Base-by-base conservation (phyloP, 2,329 filamentous ascomycete species). In the Apiospora sp. region DNA sequence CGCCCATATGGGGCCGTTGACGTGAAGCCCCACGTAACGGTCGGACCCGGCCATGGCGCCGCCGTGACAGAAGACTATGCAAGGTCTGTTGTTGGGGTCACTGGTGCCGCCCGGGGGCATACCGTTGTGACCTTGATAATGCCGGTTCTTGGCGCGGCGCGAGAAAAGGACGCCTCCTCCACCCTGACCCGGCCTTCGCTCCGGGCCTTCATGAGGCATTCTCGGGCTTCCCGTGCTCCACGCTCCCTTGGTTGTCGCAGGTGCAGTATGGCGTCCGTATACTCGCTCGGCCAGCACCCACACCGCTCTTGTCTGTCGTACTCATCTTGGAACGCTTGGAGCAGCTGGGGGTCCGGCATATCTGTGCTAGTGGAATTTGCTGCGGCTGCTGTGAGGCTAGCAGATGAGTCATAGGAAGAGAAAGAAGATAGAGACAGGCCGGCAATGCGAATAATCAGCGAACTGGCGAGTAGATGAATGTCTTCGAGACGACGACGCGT, bases 61-160 rank as follows among this genome's bases (percentile, higher is more conserved):
- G 37, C 79, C 79, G 69, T 81, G 79, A 43, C 80, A 75, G 71
- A 80, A 81, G 72, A 81, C 78, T 68, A 81, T 80, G 71, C 78
- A 77, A 27, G 79, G 76, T 68, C 76, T 76, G 22, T 43, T 27
- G 22, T 49, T 19, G 68, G 34, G 19, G 46, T 51, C 34, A 79
- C 72, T 8, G 77, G 16, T 10, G 10, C 69, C 51, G 22, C 37
- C 37, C 34, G 24, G n/a, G 51, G 37, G 46, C n/a, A 27, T 8
- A 43, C 46, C 4, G 44, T 30, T 34, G 73, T 80, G 78, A 70
- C 79, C 78, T 70, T 74, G 75, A 49, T 78, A 75, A 7, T 76
- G 76, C 37, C 75, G n/a, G 46, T 37, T 6, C 58, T 64, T 41
- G 58, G 58, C 10, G 19, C 58, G 4, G 58, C 22, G 34, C 58